These are phyloP conservation scores for Santalum album DNA, from an alignment of 164 flowering plant genomes.

Conservation along the genomic window DNA sequence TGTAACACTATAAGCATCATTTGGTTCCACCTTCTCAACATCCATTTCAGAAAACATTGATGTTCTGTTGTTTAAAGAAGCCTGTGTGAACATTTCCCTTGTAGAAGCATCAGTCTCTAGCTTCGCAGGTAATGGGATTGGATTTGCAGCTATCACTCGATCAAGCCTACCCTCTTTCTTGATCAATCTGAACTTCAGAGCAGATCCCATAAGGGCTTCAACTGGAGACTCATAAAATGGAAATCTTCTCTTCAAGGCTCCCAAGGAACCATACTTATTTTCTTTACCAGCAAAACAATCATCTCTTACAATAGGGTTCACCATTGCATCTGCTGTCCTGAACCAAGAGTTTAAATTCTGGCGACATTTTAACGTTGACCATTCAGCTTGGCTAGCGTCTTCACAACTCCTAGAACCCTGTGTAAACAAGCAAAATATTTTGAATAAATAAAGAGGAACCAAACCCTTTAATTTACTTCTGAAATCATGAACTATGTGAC, in stretches of 20 bases:
- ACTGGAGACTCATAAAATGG: no score
- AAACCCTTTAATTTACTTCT: no score
- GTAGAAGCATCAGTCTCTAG: constrained; percentile 56
- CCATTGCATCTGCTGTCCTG: constrained; percentile 7
- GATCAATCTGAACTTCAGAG: constrained; percentile 26
- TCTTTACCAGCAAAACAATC: constrained; percentile 8
- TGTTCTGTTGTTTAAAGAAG: constrained; percentile 34
- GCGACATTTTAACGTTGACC: constrained; percentile 11
- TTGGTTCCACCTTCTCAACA: constrained; percentile 27
- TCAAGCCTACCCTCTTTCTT: constrained; percentile 26
- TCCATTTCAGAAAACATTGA: constrained; percentile 32
- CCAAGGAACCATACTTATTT: constrained; percentile 17
- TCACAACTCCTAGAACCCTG: constrained; percentile 34
- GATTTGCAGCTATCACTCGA: constrained; percentile 12
- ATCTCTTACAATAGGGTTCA: constrained; percentile 14
- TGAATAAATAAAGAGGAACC: background rate
- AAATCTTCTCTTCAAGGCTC: constrained; percentile 31
- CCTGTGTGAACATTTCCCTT: constrained; percentile 29
- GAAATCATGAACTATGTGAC: no score
- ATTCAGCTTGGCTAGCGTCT: constrained; percentile 15
- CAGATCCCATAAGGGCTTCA: constrained; percentile 11
- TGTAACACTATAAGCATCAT: constrained; percentile 29
- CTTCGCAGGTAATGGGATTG: constrained; percentile 27
- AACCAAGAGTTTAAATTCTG: constrained; percentile 10
- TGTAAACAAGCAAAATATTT: constrained; percentile 8